Evolutionary conservation across 2,329 filamentous ascomycete species (phyloP).

Genomic region (Bipolaris oryzae): DNA sequence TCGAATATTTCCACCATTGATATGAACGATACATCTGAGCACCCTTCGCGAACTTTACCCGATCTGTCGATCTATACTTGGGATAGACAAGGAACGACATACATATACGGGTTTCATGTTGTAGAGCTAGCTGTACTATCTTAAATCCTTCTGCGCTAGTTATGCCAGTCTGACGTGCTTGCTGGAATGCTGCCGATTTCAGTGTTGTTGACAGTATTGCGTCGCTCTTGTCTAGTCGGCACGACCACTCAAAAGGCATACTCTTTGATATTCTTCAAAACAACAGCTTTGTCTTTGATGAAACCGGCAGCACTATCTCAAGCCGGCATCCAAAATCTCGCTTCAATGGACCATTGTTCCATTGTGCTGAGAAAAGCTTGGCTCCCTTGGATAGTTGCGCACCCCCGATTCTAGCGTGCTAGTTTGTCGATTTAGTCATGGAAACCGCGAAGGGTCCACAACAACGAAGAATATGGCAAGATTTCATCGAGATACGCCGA

Average conservation of each 20-base stretch:
- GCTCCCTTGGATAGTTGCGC: not conserved
- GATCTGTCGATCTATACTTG: not conserved
- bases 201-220: not conserved
- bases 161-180: not conserved
- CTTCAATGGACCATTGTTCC: not conserved
- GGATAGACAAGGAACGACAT: not conserved
- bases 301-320: not conserved
- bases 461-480: not conserved
- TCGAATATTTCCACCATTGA: not conserved
- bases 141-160: not conserved
- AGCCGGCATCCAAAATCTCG: not conserved
- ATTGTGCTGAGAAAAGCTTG: not conserved
- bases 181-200: not conserved
- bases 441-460: not conserved
- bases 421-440: not conserved
- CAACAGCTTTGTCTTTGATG: not conserved
- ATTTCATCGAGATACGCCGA: not conserved
- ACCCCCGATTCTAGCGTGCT: not conserved
- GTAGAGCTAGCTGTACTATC: not conserved
- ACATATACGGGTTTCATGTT: too few relatives aligned
- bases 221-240: not conserved
- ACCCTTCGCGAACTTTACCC: not conserved
- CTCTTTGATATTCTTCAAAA: not conserved
- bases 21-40: not conserved
- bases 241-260: not conserved